A percentile compares a stretch with the other conserved stretches of the same genome.
Conservation (phyloP, 257 asterid genomes). For the Solanum sejunctum region DNA sequence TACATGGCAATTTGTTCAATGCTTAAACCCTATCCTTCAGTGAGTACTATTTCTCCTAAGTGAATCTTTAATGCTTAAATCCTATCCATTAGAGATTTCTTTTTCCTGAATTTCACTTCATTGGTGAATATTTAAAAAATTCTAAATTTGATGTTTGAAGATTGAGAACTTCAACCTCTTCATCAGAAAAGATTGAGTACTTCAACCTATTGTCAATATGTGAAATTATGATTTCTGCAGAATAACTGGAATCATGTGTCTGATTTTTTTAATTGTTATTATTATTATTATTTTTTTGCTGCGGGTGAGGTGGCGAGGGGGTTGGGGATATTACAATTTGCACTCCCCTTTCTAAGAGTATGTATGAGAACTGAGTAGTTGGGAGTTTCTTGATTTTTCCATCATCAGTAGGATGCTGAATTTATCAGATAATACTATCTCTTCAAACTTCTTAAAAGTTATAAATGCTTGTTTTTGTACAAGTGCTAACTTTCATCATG, state of each 20-base stretch:
- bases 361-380: background rate
- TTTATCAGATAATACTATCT: background rate
- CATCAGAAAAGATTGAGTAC: background rate
- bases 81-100: background rate
- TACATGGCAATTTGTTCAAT: slow-evolving; percentile 79
- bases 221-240: background rate
- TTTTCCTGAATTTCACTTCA: background rate
- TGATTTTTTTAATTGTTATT: background rate
- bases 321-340: background rate
- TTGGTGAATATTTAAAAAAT: background rate
- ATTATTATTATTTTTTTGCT: too few relatives aligned
- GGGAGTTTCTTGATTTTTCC: background rate
- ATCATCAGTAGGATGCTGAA: background rate
- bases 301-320: background rate
- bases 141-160: background rate
- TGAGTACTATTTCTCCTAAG: slow-evolving; percentile 28
- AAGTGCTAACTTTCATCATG: background rate
- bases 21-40: slow-evolving; percentile 97
- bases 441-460: background rate
- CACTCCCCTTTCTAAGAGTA: background rate
- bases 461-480: background rate
- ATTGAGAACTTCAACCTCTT: background rate
- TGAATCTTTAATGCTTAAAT: background rate
- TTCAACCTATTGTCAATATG: background rate
- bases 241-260: background rate